Evolutionary conservation across 2,329 filamentous ascomycete genomes (phyloP).

Genomic region (Penicillium sp.): DNA sequence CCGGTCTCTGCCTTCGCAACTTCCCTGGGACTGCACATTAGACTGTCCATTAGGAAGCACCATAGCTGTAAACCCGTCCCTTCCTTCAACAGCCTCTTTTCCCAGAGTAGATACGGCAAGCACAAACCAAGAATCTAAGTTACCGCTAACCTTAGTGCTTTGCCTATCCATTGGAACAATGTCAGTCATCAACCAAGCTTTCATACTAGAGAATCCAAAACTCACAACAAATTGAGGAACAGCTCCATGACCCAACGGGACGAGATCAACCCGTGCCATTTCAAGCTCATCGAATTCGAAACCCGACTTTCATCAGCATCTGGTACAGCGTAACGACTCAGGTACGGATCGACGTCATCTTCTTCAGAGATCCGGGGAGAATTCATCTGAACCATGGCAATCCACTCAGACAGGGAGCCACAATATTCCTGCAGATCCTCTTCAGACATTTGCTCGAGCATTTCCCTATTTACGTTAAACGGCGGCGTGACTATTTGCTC

Average conservation of each 20-base stretch:
- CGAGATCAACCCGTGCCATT: constrained; percentile 45
- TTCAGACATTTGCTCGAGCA: constrained; percentile 30
- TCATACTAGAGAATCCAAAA: background rate
- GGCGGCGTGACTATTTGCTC: constrained; percentile 33
- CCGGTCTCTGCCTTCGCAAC: background rate
- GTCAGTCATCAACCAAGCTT: constrained; percentile 11
- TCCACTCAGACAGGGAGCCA: constrained; percentile 61
- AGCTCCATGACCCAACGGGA: constrained; percentile 41
- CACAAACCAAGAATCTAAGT: constrained; percentile 32
- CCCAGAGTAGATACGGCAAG: constrained; percentile 35
- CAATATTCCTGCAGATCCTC: constrained; percentile 61
- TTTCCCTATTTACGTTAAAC: constrained; percentile 21
- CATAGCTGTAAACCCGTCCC: constrained; percentile 42
- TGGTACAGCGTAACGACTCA: constrained; percentile 45
- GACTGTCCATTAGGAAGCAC: constrained; percentile 12
- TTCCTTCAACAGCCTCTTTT: constrained; percentile 40
- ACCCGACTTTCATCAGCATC: constrained; percentile 25
- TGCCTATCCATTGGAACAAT: constrained; percentile 17
- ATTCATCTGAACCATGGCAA: constrained; percentile 54
- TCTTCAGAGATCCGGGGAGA: constrained; percentile 40
- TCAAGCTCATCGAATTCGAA: constrained; percentile 38
- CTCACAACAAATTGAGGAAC: constrained; percentile 40
- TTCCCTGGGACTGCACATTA: background rate
- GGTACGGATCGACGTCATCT: constrained; percentile 45
- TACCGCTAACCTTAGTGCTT: constrained; percentile 8